Conservation (phyloP, 2,329 filamentous ascomycete species). For the Botryotinia calthae region DNA sequence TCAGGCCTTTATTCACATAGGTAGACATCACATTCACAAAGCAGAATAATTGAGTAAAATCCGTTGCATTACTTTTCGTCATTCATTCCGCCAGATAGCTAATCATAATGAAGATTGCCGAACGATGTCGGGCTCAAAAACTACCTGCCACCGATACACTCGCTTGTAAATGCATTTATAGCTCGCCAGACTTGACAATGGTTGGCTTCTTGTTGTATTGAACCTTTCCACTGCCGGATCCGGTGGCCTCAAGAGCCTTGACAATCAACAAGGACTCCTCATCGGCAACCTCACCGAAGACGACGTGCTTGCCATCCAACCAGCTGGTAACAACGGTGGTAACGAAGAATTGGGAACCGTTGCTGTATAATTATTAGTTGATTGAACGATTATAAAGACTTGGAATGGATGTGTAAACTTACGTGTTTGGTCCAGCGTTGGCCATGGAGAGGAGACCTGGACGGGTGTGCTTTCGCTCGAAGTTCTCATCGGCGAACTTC, state of each 20-base stretch:
- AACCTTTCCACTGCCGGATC: conserved; percentile 53
- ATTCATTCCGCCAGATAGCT: conserved; percentile 18
- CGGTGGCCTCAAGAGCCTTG: conserved; percentile 60
- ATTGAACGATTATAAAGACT: conserved; percentile 61
- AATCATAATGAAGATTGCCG: conserved; percentile 17
- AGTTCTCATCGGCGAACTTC: conserved; percentile 95
- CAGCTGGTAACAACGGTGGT: conserved; percentile 95
- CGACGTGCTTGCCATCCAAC: conserved; percentile 93
- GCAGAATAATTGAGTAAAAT: conserved; percentile 20
- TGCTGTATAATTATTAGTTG: conserved; percentile 58
- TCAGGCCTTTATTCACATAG: background rate
- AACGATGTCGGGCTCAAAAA: conserved; percentile 21
- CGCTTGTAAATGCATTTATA: conserved; percentile 39
- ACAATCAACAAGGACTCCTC: conserved; percentile 49
- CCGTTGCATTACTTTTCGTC: conserved; percentile 20
- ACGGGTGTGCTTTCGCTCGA: conserved; percentile 67
- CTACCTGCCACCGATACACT: conserved; percentile 28
- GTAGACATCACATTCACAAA: background rate
- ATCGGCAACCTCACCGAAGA: conserved; percentile 70
- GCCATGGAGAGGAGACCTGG: conserved; percentile 90
- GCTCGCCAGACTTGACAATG: conserved; percentile 52
- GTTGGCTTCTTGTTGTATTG: conserved; percentile 57
- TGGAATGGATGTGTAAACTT: conserved; percentile 49
- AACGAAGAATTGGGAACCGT: conserved; percentile 98
- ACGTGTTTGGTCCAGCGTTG: conserved; percentile 93